Evolutionary conservation across 441 rosid species (phyloP), one percentile per base, ranked within the genome.

Genomic region (Kokia cookei): DNA sequence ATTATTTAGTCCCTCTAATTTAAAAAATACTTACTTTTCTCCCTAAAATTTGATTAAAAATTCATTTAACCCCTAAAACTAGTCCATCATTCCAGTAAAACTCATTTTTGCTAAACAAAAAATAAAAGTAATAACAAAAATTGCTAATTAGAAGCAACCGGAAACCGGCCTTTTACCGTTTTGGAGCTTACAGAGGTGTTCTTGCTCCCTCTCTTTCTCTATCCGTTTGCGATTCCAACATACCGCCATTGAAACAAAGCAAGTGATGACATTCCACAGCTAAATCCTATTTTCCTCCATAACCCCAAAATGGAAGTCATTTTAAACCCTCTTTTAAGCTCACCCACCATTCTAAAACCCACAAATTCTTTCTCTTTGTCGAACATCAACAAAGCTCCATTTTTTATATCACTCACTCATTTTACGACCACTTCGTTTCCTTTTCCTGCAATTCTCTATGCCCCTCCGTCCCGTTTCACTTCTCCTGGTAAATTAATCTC

Each of bases 401-500:
- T 58, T 57, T 24, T 42, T 19, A 42, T 57, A 7, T 57, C 74
- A 13, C 51, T 19, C 3, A 19, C 65, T 43, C 32, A 2, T 37
- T 13, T 71, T 7, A 3, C 74, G 6, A n/a, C 61, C 3, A 13
- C 66, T 9, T 7, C 71, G 4, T 51, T 73, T 17, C 5, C 71
- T 17, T 51, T 74, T 66, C 45, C 67, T 45, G 0, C 58, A n/a
- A 43, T 17, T 76, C 71, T 53, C 45, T 76, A 43, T 70, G 59
- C 61, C 17, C 15, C 7, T 27, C 73, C 48, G 71, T 54, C 75
- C 35, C 84, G 81, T 72, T 77, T 59, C 69, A 35, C 3, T 77
- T 77, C 78, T 11, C 74, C 83, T 3, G 58, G 84, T 83, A 69
- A 50, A 77, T 63, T 35, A 42, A 32, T 32, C 6, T 32, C 37